phyloP scores from a whole-genome alignment of 768 basidiomycete genomes.

The Rubroboletus pulcherrimus region DNA sequence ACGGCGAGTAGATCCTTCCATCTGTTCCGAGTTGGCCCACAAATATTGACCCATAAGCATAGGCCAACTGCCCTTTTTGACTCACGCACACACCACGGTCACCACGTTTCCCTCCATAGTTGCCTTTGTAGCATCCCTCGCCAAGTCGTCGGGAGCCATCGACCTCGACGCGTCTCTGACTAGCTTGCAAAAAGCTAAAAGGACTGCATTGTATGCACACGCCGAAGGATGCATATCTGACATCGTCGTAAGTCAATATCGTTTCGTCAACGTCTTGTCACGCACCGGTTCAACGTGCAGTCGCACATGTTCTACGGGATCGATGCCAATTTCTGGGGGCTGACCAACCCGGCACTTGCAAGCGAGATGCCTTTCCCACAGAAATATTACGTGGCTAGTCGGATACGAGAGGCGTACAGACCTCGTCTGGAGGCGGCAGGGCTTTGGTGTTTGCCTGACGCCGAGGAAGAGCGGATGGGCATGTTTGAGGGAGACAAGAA shows the following conservation, averaged over 20 bases:
- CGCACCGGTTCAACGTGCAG: constrained; percentile 34
- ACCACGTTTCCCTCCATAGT: constrained; percentile 59
- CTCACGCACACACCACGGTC: constrained; percentile 49
- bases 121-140: constrained; percentile 57
- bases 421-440: constrained; percentile 60
- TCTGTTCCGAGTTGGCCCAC: not conserved
- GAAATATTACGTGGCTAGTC: constrained; percentile 66
- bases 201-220: constrained; percentile 62
- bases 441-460: constrained; percentile 50
- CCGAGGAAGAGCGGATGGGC: constrained; percentile 37
- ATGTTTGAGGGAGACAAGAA: constrained; percentile 34
- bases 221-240: constrained; percentile 64
- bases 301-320: constrained; percentile 61
- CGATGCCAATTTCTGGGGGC: constrained; percentile 54
- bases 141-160: constrained; percentile 31
- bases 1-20: constrained; percentile 44
- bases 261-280: not conserved
- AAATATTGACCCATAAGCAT: constrained; percentile 1
- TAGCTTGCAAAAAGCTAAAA: constrained; percentile 47
- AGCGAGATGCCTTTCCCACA: constrained; percentile 63
- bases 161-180: constrained; percentile 50
- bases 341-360: constrained; percentile 54
- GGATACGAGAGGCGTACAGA: constrained; percentile 55
- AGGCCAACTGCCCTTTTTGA: constrained; percentile 75
- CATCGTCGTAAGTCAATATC: constrained; percentile 52